Base-by-base conservation (phyloP, 306 rosid genomes). In the Potentilla sterilis region DNA sequence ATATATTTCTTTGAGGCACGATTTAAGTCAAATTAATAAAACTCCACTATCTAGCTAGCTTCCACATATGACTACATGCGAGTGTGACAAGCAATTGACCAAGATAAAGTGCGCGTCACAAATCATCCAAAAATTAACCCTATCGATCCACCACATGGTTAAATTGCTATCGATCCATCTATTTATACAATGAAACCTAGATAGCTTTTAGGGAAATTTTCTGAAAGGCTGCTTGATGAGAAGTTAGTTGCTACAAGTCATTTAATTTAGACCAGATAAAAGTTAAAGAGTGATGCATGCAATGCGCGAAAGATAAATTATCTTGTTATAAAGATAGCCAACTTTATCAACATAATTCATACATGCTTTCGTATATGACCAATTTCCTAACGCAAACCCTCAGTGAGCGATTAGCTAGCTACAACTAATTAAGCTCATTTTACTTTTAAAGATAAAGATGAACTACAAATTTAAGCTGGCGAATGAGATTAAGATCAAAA, bases 191-290 rank as follows among this genome's bases (percentile, higher is more conserved):
- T 16, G 68, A 63, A 34, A 63, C 68, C 68, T 35, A 63, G 9
- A 11, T 63, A 7, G 61, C 34, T 54, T 34, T 54, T 13, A 10
- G 47, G 19, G 67, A 19, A 65, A 10, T 44, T 48, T 47, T 70
- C 9, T 6, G 24, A 78, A 49, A 49, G 65, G 64, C 38, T 28
- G 18, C 43, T 63, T 21, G 67, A 13, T 64, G 40, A 44, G 24
- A 11, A 69, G 79, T 79, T 79, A 75, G 75, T 38, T 18, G 21
- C 40, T 13, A 58, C 54, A 67, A 58, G 75, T 74, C 77, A 67
- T 38, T 18, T 72, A 35, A 41, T 9, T 35, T 46, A 67, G 85
- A 80, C 69, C 67, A 73, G 61, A 19, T 73, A 58, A 72, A 73
- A 34, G 55, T 6, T 35, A 13, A 9, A 47, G 24, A 28, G 44